A percentile compares a stretch with the other conserved stretches of the same genome.
Evolutionary conservation across 225 moss, liverwort and hornwort genomes (phyloP).

Genomic region (Bryum argenteum): DNA sequence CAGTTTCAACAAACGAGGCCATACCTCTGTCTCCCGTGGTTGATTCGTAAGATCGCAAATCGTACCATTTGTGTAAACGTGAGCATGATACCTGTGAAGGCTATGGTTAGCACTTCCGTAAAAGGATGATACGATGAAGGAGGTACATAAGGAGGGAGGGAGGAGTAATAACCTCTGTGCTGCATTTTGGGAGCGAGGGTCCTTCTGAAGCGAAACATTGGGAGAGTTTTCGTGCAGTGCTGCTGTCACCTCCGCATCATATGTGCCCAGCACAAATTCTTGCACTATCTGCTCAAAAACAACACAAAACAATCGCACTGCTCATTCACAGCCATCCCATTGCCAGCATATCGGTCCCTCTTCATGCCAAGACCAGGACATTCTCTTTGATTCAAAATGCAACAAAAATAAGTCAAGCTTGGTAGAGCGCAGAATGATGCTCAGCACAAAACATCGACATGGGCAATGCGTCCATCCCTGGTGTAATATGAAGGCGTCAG

Average conservation of each 20-base stretch:
- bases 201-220: slow-evolving; percentile 77
- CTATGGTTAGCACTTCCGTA: slow-evolving; percentile 16
- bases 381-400: slow-evolving; percentile 7
- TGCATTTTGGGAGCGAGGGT: slow-evolving; percentile 89
- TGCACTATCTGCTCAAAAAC: slow-evolving; percentile 49
- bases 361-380: background rate
- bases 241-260: slow-evolving; percentile 67
- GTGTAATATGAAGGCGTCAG: slow-evolving; percentile 9
- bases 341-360: slow-evolving; percentile 7
- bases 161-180: slow-evolving; percentile 70
- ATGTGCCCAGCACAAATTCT: slow-evolving; percentile 80
- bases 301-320: background rate
- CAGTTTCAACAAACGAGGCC: slow-evolving; percentile 12
- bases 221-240: slow-evolving; percentile 74
- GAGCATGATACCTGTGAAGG: slow-evolving; percentile 80
- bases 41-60: slow-evolving; percentile 88
- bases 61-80: slow-evolving; percentile 87
- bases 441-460: slow-evolving; percentile 7
- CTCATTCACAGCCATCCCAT: slow-evolving; percentile 19
- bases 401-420: slow-evolving; percentile 9
- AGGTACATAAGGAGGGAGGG: background rate
- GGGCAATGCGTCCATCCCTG: slow-evolving; percentile 14
- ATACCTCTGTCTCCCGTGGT: slow-evolving; percentile 93
- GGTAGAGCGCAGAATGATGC: slow-evolving; percentile 9
- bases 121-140: background rate